Evolutionary conservation across 2,329 filamentous ascomycete genomes (phyloP).

Genomic region (Diaporthe ampelina): DNA sequence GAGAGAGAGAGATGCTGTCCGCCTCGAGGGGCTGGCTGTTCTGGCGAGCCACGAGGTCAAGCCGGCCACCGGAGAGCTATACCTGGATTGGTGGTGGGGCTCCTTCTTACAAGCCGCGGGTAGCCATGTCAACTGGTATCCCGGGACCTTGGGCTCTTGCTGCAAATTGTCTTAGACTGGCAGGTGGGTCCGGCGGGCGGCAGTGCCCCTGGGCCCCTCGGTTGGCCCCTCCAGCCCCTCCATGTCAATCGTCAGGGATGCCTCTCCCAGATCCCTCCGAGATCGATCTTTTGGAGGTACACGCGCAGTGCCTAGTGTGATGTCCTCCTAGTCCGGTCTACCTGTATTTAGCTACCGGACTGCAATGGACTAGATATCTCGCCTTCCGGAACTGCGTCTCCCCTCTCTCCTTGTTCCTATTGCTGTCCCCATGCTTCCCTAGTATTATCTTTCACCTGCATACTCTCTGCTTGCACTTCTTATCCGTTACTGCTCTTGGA

Average conservation of each 20-base stretch:
- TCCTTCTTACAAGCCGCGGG: background rate
- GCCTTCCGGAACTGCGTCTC: background rate
- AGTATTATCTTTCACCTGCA: background rate
- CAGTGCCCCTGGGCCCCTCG: slow-evolving; percentile 23
- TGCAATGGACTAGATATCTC: slow-evolving; percentile 24
- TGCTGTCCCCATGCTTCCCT: slow-evolving; percentile 9
- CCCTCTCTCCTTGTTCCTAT: background rate
- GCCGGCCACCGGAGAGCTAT: background rate
- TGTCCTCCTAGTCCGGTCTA: slow-evolving; percentile 4
- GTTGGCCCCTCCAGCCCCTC: background rate
- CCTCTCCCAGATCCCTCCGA: slow-evolving; percentile 26
- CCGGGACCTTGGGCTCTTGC: background rate
- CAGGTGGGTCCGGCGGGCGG: slow-evolving; percentile 23
- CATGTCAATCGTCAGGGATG: slow-evolving; percentile 14
- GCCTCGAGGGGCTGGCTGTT: too few species aligned
- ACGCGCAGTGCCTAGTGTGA: background rate
- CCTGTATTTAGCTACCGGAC: slow-evolving; percentile 11
- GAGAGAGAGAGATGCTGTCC: background rate
- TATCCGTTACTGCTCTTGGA: background rate
- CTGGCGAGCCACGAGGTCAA: background rate
- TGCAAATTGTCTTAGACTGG: slow-evolving; percentile 13
- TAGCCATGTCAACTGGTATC: background rate
- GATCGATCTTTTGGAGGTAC: slow-evolving; percentile 1
- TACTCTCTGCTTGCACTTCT: slow-evolving; percentile 6
- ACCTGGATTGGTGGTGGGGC: background rate